These are phyloP conservation scores for Hypoxylon sp. DNA, from an alignment of 2,329 filamentous ascomycete species.

Conservation along the genomic window DNA sequence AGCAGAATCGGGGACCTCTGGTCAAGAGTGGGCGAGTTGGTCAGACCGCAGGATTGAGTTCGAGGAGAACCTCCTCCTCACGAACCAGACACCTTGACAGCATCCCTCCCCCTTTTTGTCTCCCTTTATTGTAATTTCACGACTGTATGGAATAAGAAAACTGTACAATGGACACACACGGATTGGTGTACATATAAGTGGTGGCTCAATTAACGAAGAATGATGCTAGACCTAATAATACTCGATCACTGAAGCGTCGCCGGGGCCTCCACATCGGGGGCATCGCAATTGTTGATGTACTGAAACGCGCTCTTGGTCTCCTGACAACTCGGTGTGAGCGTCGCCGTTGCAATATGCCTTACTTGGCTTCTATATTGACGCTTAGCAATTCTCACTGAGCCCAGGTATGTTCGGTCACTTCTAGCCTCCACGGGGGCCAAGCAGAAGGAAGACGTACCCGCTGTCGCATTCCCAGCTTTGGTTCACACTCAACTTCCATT, in stretches of 20 bases:
- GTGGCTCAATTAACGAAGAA: not conserved
- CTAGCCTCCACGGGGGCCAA: too few relatives aligned
- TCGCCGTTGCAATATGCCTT: slow-evolving; percentile 40
- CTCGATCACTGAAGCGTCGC: slow-evolving; percentile 32
- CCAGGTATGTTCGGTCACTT: not conserved
- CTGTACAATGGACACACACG: slow-evolving; percentile 15
- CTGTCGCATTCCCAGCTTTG: slow-evolving; percentile 46
- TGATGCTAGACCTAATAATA: not conserved
- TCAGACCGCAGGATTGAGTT: not conserved
- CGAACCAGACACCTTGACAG: not conserved
- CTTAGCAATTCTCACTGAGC: slow-evolving; percentile 6
- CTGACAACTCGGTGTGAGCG: slow-evolving; percentile 42
- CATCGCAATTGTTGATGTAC: slow-evolving; percentile 45
- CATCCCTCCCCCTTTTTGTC: too few relatives aligned
- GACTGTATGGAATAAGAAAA: slow-evolving; percentile 24
- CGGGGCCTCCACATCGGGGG: slow-evolving; percentile 38
- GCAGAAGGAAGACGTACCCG: slow-evolving; percentile 30
- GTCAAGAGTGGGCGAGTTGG: slow-evolving; percentile 5
- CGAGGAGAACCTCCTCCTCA: not conserved
- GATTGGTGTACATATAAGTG: slow-evolving; percentile 8
- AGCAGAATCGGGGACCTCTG: slow-evolving; percentile 9
- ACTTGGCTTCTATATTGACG: slow-evolving; percentile 27
- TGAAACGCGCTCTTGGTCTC: slow-evolving; percentile 40
- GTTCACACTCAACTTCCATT: slow-evolving; percentile 44
- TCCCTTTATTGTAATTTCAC: slow-evolving; percentile 11